A percentile compares a stretch with the other conserved stretches of the same genome.
Conservation (phyloP, 345 rosid genomes). For the Jatropha curcas region DNA sequence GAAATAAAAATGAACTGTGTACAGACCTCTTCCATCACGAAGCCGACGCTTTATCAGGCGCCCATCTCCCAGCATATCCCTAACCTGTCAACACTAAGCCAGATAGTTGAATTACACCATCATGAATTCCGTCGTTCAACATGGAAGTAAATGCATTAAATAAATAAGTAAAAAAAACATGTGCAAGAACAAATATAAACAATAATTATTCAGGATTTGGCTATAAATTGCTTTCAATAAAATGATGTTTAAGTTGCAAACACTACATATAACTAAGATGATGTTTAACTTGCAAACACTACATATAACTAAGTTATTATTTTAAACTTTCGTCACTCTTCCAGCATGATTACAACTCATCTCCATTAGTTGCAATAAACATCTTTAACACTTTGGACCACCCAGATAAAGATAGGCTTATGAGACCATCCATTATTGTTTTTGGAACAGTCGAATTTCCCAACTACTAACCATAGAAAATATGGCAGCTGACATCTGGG, state of each 20-base stretch:
- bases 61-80: slow-evolving; percentile 98
- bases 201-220: neutral
- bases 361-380: neutral
- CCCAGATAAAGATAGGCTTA: neutral
- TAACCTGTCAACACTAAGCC: slow-evolving; percentile 55
- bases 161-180: neutral
- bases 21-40: slow-evolving; percentile 83
- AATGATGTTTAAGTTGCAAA: neutral
- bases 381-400: neutral
- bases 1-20: neutral
- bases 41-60: slow-evolving; percentile 88
- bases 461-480: too few species aligned
- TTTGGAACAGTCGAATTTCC: neutral
- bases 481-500: too few species aligned
- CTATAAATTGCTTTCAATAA: slow-evolving; percentile 2
- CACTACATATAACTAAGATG: neutral
- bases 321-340: too few species aligned
- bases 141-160: slow-evolving; percentile 6
- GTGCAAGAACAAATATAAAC: neutral
- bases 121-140: neutral
- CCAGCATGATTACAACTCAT: neutral
- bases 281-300: neutral
- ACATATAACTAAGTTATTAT: neutral
- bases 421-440: neutral
- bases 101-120: slow-evolving; percentile 14